Evolutionary conservation across 1,139 yeast species (phyloP).

Genomic region (Meyerozyma carpophila): DNA sequence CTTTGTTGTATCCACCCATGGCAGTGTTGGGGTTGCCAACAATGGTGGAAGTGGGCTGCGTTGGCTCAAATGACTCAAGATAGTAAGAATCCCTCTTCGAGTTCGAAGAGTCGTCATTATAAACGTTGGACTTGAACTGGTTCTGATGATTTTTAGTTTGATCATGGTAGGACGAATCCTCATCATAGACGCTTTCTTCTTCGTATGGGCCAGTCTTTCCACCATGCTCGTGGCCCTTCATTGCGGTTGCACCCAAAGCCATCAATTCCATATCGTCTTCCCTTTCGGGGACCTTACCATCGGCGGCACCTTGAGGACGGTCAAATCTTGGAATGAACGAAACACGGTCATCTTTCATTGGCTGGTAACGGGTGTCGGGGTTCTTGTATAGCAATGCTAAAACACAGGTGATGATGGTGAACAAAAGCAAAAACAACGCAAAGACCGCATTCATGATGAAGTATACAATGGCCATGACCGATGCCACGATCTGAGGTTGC

Average conservation of each 20-base stretch:
- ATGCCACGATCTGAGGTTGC: slow-evolving; percentile 81
- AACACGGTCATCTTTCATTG: slow-evolving; percentile 94
- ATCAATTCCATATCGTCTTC: slow-evolving; percentile 71
- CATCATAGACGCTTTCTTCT: slow-evolving; percentile 32
- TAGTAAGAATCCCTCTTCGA: slow-evolving; percentile 30
- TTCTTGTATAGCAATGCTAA: slow-evolving; percentile 81
- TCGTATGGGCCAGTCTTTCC: slow-evolving; percentile 21
- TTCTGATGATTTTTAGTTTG: slow-evolving; percentile 5
- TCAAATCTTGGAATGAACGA: slow-evolving; percentile 70
- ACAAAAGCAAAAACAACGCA: slow-evolving; percentile 73
- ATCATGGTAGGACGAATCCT: slow-evolving; percentile 16
- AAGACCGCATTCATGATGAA: slow-evolving; percentile 86
- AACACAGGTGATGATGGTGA: slow-evolving; percentile 82
- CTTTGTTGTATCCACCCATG: slow-evolving; percentile 18
- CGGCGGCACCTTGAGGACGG: slow-evolving; percentile 38
- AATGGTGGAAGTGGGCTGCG: slow-evolving; percentile 40
- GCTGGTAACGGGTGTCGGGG: slow-evolving; percentile 94
- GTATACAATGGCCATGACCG: slow-evolving; percentile 90
- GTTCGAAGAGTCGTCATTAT: slow-evolving; percentile 5
- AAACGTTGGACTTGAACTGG: slow-evolving; percentile 6
- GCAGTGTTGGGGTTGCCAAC: slow-evolving; percentile 39
- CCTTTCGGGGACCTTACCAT: slow-evolving; percentile 21
- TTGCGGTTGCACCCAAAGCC: slow-evolving; percentile 85
- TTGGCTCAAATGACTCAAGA: slow-evolving; percentile 32
- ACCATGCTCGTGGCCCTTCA: slow-evolving; percentile 65